These are phyloP conservation scores for Camellia japonica DNA, from an alignment of 148 eudicot genomes.

Conservation along the genomic window DNA sequence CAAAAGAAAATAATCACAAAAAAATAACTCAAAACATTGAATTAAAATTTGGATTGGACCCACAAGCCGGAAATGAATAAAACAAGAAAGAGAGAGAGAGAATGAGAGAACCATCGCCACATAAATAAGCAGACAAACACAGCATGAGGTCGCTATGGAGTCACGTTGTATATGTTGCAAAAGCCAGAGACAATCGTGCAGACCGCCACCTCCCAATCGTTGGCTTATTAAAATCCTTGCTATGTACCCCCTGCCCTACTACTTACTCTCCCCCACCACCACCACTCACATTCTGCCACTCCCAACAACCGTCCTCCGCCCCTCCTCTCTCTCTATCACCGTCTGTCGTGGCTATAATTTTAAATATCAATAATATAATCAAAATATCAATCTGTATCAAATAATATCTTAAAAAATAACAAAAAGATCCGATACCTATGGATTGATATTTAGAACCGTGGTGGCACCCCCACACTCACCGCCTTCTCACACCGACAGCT, in stretches of 20 bases:
- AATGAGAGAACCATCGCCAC: background rate
- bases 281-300: conserved; percentile 36
- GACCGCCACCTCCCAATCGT: conserved; percentile 29
- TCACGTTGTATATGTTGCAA: conserved; percentile 35
- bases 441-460: too few relatives aligned
- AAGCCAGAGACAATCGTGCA: conserved; percentile 38
- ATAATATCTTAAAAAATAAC: too few relatives aligned
- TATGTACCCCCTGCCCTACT: conserved; percentile 29
- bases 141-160: background rate
- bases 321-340: conserved; percentile 8
- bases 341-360: too few relatives aligned
- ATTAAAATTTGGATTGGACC: too few relatives aligned
- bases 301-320: conserved; percentile 17
- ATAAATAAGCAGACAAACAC: background rate
- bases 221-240: conserved; percentile 13
- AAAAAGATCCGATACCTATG: too few relatives aligned
- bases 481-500: conserved; percentile 79
- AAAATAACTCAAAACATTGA: too few relatives aligned
- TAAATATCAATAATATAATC: too few relatives aligned
- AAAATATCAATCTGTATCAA: too few relatives aligned
- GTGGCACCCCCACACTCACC: conserved; percentile 54
- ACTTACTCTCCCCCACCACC: background rate
- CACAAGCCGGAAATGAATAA: background rate
- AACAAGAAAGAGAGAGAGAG: background rate
- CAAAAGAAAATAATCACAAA: too few relatives aligned